A percentile compares a stretch with the other conserved stretches of the same genome.
Conservation (phyloP, 2,329 filamentous ascomycete species). For the Stylonectria norvegica region DNA sequence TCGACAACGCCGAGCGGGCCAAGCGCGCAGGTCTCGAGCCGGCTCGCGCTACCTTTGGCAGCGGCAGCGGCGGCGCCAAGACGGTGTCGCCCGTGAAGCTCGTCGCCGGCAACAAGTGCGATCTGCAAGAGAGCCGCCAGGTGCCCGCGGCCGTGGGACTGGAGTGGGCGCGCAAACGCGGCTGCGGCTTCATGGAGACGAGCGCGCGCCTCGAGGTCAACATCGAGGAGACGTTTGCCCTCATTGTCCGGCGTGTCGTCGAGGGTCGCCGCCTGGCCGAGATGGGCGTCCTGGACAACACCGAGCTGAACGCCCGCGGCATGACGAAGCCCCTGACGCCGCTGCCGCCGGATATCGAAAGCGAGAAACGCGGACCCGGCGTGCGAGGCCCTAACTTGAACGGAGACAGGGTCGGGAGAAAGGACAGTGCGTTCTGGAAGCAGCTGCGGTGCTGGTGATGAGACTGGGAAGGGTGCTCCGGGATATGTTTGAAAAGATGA, state of each 20-base stretch:
- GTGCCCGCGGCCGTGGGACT: constrained; percentile 68
- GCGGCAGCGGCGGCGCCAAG: constrained; percentile 39
- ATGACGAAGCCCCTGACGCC: constrained; percentile 58
- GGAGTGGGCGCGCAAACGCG: constrained; percentile 69
- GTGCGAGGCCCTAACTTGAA: constrained; percentile 42
- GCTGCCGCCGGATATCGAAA: constrained; percentile 38
- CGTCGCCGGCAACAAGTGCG: constrained; percentile 83
- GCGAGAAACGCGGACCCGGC: constrained; percentile 47
- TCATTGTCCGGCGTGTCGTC: constrained; percentile 60
- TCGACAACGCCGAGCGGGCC: constrained; percentile 59
- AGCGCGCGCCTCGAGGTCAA: constrained; percentile 81
- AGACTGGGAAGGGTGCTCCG: too few relatives aligned
- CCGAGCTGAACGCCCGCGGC: constrained; percentile 47
- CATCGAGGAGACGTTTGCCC: constrained; percentile 83
- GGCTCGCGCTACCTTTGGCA: constrained; percentile 19
- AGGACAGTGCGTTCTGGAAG: constrained; percentile 51
- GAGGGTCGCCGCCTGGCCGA: constrained; percentile 53
- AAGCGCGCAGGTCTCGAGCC: constrained; percentile 40
- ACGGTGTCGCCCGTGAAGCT: constrained; percentile 75
- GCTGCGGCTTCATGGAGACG: constrained; percentile 88
- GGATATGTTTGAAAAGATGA: constrained; percentile 1
- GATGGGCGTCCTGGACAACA: constrained; percentile 41
- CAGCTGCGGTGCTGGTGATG: constrained; percentile 54
- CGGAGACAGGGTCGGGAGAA: constrained; percentile 42
- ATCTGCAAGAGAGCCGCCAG: constrained; percentile 66